Percentiles rank a stretch among this genome's conserved stretches.
Evolutionary conservation across 768 basidiomycete species (phyloP).

Genomic region (Termitomyces bulborhizus): DNA sequence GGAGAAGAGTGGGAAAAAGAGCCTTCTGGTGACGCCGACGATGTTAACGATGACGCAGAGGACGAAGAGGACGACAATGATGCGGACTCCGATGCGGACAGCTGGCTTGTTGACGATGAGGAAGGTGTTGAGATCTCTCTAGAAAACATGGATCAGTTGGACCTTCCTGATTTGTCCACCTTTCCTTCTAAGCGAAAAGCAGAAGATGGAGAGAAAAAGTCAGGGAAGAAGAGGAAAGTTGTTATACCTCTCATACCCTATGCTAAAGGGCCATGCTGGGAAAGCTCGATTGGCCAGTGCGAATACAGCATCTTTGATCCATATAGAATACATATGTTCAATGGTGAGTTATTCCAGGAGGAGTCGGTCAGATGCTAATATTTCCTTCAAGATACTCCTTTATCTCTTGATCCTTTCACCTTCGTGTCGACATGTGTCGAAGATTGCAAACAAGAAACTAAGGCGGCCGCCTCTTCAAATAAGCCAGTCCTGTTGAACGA

Average conservation of each 20-base stretch:
- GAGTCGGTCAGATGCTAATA: background rate
- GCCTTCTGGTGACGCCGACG: constrained; percentile 72
- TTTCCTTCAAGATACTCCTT: constrained; percentile 51
- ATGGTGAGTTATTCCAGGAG: constrained; percentile 47
- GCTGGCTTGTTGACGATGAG: constrained; percentile 75
- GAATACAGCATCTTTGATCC: constrained; percentile 63
- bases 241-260: constrained; percentile 78
- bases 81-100: constrained; percentile 70
- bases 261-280: constrained; percentile 80
- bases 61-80: constrained; percentile 55
- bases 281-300: constrained; percentile 58
- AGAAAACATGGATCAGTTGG: constrained; percentile 31
- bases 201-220: constrained; percentile 41
- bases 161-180: constrained; percentile 26
- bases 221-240: constrained; percentile 67
- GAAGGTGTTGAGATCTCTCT: constrained; percentile 41
- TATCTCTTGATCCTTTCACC: constrained; percentile 73
- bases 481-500: constrained; percentile 16
- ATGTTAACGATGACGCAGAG: constrained; percentile 65
- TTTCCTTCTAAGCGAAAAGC: constrained; percentile 59
- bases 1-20: constrained; percentile 97
- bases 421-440: constrained; percentile 51
- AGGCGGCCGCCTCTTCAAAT: constrained; percentile 5
- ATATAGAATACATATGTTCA: constrained; percentile 78
- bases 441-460: constrained; percentile 23